Evolutionary conservation across 768 basidiomycete species (phyloP).

Genomic region (Mycena albidolilacea): DNA sequence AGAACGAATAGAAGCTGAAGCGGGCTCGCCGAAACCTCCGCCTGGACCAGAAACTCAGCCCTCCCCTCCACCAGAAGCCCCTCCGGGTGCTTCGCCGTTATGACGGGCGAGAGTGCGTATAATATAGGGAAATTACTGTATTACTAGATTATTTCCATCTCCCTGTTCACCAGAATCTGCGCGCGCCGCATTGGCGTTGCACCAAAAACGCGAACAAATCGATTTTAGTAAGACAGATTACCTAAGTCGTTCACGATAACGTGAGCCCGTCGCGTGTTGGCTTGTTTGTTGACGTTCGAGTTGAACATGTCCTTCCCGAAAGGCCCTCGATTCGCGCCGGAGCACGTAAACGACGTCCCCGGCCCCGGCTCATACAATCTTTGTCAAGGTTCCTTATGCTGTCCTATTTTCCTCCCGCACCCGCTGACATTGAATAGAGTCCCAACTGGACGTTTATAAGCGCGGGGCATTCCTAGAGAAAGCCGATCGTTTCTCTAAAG

Average conservation of each 20-base stretch:
- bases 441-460: slow-evolving; percentile 67
- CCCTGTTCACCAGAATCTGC: slow-evolving; percentile 18
- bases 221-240: not conserved
- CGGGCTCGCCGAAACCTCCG: slow-evolving; percentile 12
- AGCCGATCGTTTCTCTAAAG: slow-evolving; percentile 64
- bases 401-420: not conserved
- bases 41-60: slow-evolving; percentile 25
- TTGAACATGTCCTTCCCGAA: slow-evolving; percentile 55
- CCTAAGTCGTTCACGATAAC: slow-evolving; percentile 1
- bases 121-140: slow-evolving; percentile 30
- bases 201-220: not conserved
- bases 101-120: not conserved
- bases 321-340: slow-evolving; percentile 61
- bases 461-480: slow-evolving; percentile 73
- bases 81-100: slow-evolving; percentile 15
- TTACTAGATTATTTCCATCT: slow-evolving; percentile 24
- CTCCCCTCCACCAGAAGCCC: slow-evolving; percentile 25
- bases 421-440: slow-evolving; percentile 47
- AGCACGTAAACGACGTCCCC: slow-evolving; percentile 63
- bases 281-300: slow-evolving; percentile 7
- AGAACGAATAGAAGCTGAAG: slow-evolving; percentile 95
- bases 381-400: slow-evolving; percentile 50
- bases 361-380: slow-evolving; percentile 66
- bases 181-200: not conserved
- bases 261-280: slow-evolving; percentile 12